These are phyloP conservation scores for Diaporthe australafricana DNA, from an alignment of 2,329 filamentous ascomycete genomes.

Conservation along the genomic window DNA sequence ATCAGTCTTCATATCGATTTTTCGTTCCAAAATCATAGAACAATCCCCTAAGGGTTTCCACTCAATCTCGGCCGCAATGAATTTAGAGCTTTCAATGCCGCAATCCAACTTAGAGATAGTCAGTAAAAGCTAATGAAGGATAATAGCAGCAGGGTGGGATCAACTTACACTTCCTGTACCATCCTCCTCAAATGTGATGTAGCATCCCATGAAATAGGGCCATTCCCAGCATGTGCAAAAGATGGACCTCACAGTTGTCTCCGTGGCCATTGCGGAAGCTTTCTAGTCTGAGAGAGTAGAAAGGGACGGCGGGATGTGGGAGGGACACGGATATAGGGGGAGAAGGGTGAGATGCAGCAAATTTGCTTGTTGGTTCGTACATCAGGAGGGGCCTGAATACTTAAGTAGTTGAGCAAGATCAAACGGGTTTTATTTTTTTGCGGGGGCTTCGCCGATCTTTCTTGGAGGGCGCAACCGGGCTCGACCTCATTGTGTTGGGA, in stretches of 20 bases:
- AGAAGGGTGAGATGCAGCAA: neutral
- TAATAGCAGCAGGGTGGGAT: neutral
- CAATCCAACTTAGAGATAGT: neutral
- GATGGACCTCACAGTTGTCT: neutral
- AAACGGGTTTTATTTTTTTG: no score
- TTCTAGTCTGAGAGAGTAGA: neutral
- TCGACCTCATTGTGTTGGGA: no score
- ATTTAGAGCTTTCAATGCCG: neutral
- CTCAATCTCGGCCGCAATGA: neutral
- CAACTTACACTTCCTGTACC: neutral
- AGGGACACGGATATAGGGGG: neutral
- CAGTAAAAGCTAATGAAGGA: neutral
- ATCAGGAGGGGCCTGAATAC: neutral
- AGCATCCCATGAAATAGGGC: neutral
- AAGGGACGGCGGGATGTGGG: neutral
- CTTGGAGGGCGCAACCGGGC: no score
- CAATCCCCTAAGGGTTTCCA: neutral
- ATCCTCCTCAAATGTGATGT: neutral
- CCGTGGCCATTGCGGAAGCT: neutral
- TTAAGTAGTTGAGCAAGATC: no score
- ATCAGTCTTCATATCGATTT: conserved; percentile 7
- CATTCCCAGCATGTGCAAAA: neutral
- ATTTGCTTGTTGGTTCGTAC: neutral
- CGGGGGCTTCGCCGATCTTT: no score
- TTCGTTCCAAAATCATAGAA: neutral